Evolutionary conservation across 495 filamentous ascomycete species (phyloP), one percentile per base, ranked within the genome.

Genomic region (Hypoxylon perforatum): DNA sequence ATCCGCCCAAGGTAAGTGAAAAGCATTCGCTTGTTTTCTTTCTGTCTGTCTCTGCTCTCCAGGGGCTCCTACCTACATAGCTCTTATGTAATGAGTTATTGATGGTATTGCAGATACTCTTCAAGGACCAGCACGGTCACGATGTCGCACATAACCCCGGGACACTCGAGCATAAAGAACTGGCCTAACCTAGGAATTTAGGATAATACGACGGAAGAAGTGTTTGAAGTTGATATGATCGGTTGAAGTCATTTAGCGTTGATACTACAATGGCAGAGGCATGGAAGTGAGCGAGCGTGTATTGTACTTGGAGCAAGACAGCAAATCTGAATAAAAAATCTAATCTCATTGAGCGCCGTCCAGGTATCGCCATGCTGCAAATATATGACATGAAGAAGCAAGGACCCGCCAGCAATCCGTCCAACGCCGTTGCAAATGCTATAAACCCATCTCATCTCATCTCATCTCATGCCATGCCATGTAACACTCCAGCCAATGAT

Each of bases 1-100:
- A 81, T 42, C 77, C 79, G 8, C 78, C 78, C 0, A 82, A 81
- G 71, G 80, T 78, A 36, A 48, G 57, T 22, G 36, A 45, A 19
- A n/a, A n/a, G n/a, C n/a, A n/a, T n/a, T n/a, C n/a, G n/a, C n/a
- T n/a, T n/a, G n/a, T n/a, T n/a, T n/a, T n/a, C n/a, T n/a, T n/a
- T n/a, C n/a, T n/a, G n/a, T n/a, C n/a, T n/a, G n/a, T n/a, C n/a
- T n/a, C n/a, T n/a, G n/a, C n/a, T n/a, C n/a, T n/a, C n/a, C n/a
- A n/a, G n/a, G n/a, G n/a, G n/a, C n/a, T n/a, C n/a, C n/a, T n/a
- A n/a, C n/a, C n/a, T n/a, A n/a, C n/a, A n/a, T n/a, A n/a, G n/a
- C n/a, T n/a, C n/a, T n/a, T 10, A 45, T 45, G 41, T 19, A 19
- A 45, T 19, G 17, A 45, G 41, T 2, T 6, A 11, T 6, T 22